Base-by-base conservation (phyloP, 1,284 basidiomycete genomes). In the Puccinia coronata region DNA sequence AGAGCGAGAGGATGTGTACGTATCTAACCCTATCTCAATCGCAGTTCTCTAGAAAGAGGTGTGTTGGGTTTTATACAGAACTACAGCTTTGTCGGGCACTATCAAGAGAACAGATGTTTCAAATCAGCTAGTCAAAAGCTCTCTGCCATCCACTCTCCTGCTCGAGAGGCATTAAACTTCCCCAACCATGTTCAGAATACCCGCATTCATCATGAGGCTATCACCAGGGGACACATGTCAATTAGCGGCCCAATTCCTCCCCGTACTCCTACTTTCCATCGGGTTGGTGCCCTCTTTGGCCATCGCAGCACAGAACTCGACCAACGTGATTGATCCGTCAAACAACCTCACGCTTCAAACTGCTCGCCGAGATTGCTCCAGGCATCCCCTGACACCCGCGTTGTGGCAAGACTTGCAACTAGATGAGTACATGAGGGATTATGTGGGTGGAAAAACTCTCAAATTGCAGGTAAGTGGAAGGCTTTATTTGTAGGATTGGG, bases 401-500 rank as follows among this genome's bases (percentile, higher is more conserved):
- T 41, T 73, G 51, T 81, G 80, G 80, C 61, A 74, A 43, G 51
- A 67, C n/a, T 36, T 81, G 23, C 59, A 81, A 23, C 55, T 81
- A 36, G 39, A 81, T 23, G 47, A 65, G 36, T 81, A 74, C 34
- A 65, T 81, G 59, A 65, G 51, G 39, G 41, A 53, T 55, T 81
- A 74, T 47, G 31, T 28, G 3, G 80, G 72, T 25, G 80, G 80
- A 28, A 63, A 69, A 28, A 74, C 70, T 41, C 61, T 81, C 11
- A 59, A 57, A 5, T 36, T 80, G 47, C 31, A 41, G 47, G 71
- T 75, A 2, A 63, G 72, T 74, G 18, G 20, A 6, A 47, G 16
- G 1, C 11, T 75, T 61, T 34, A 18, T 11, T 20, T 49, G 2
- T 18, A 31, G 51, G 36, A n/a, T 1, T 49, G 8, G n/a, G 36